These are phyloP conservation scores for Pneumocystis sp. DNA, from an alignment of 1,139 yeast genomes.

Conservation along the genomic window DNA sequence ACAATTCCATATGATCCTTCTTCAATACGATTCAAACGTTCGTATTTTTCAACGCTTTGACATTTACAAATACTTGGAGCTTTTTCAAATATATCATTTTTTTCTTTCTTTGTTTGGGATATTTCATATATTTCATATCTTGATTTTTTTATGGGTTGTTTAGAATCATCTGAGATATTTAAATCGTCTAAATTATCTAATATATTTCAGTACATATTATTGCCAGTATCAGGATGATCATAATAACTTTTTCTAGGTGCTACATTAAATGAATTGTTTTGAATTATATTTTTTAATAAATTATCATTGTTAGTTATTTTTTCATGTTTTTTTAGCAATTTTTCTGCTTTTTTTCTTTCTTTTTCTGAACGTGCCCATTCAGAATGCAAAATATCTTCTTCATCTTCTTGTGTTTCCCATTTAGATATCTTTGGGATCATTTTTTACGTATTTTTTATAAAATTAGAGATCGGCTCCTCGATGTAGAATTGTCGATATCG, in stretches of 20 bases:
- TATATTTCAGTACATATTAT: background rate
- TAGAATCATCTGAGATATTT: background rate
- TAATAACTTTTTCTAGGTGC: background rate
- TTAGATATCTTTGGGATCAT: background rate
- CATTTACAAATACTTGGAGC: conserved; percentile 3
- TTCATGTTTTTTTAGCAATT: conserved; percentile 6
- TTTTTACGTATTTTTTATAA: background rate
- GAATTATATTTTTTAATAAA: background rate
- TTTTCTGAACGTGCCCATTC: conserved; percentile 6
- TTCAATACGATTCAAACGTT: conserved; percentile 23
- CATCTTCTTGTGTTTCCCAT: conserved; percentile 13
- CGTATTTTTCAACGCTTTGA: conserved; percentile 15
- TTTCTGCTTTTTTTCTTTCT: conserved; percentile 8
- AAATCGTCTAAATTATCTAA: background rate
- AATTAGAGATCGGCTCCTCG: background rate
- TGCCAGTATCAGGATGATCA: background rate
- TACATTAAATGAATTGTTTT: background rate
- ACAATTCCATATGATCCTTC: conserved; percentile 36
- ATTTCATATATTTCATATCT: background rate
- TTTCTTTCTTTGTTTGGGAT: background rate
- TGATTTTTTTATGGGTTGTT: background rate
- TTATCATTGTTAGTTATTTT: background rate
- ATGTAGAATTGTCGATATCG: background rate
- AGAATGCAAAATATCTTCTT: conserved; percentile 6
- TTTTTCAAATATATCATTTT: background rate